Evolutionary conservation across 768 basidiomycete genomes (phyloP).

Genomic region (Lactifluus hygrophoroides): DNA sequence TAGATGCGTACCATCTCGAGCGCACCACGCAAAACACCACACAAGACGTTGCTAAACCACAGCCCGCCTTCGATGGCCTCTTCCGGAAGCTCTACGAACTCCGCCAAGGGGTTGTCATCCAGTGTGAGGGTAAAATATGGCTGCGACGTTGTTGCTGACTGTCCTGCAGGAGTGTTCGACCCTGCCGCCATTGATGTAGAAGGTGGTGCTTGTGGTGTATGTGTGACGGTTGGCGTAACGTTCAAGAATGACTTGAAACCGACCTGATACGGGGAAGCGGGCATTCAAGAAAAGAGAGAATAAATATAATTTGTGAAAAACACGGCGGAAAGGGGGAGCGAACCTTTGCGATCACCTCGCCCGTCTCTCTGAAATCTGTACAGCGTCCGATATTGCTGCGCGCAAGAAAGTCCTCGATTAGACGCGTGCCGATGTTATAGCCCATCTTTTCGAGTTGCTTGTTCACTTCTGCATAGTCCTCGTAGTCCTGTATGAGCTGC

Average conservation of each 20-base stretch:
- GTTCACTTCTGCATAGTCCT: conserved; percentile 91
- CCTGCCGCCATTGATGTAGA: conserved; percentile 36
- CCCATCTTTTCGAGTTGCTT: conserved; percentile 99
- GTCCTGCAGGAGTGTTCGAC: conserved; percentile 28
- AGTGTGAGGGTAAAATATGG: conserved; percentile 75
- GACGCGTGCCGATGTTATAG: conserved; percentile 91
- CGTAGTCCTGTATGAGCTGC: conserved; percentile 97
- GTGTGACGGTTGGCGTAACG: conserved; percentile 75
- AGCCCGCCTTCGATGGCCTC: conserved; percentile 88
- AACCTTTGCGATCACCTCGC: conserved; percentile 93
- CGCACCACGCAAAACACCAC: conserved; percentile 87
- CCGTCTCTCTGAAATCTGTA: conserved; percentile 87
- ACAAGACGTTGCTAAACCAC: conserved; percentile 95
- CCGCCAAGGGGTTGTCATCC: conserved; percentile 94
- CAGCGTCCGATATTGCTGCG: conserved; percentile 88
- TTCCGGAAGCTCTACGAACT: conserved; percentile 95
- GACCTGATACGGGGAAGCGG: conserved; percentile 59
- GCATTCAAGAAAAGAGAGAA: too few species aligned
- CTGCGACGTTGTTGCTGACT: conserved; percentile 33
- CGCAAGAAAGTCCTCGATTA: conserved; percentile 97
- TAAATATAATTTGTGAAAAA: too few species aligned
- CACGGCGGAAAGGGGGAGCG: too few species aligned
- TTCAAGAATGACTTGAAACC: conserved; percentile 98
- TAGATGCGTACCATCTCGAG: conserved; percentile 78
- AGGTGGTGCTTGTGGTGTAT: conserved; percentile 43